A percentile compares a stretch with the other conserved stretches of the same genome.
Evolutionary conservation across 768 basidiomycete species (phyloP).

Genomic region (Cubamyces sp.): DNA sequence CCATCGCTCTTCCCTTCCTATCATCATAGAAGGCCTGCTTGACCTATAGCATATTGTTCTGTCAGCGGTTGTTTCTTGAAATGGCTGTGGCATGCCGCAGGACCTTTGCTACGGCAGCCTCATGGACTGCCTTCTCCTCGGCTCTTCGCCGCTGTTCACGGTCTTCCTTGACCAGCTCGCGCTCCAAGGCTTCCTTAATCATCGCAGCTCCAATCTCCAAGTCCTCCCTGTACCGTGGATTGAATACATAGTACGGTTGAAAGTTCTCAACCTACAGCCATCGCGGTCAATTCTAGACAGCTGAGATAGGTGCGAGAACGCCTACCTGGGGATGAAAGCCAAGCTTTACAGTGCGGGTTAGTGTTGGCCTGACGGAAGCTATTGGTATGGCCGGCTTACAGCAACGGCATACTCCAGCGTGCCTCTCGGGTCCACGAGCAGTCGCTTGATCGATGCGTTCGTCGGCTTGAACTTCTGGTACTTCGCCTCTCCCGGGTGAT

Average conservation of each 20-base stretch:
- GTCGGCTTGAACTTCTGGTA: slow-evolving; percentile 78
- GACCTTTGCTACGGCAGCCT: slow-evolving; percentile 61
- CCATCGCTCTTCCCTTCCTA: slow-evolving; percentile 56
- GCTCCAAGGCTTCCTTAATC: slow-evolving; percentile 61
- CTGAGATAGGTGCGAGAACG: background rate
- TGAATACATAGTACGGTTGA: slow-evolving; percentile 74
- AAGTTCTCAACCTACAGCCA: slow-evolving; percentile 76
- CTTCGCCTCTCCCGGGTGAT: slow-evolving; percentile 73
- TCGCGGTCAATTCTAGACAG: background rate
- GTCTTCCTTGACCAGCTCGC: slow-evolving; percentile 54
- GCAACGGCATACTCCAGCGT: slow-evolving; percentile 80
- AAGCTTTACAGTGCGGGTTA: slow-evolving; percentile 46
- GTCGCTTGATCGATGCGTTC: slow-evolving; percentile 66
- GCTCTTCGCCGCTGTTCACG: slow-evolving; percentile 48
- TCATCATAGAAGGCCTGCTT: slow-evolving; percentile 82
- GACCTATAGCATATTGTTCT: slow-evolving; percentile 53
- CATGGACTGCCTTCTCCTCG: slow-evolving; percentile 60
- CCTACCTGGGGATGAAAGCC: slow-evolving; percentile 74
- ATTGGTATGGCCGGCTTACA: slow-evolving; percentile 44
- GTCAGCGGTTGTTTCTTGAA: background rate
- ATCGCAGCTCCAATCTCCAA: slow-evolving; percentile 67
- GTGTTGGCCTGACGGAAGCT: too few relatives aligned
- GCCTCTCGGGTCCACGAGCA: slow-evolving; percentile 71
- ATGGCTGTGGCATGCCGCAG: background rate
- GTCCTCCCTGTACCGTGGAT: slow-evolving; percentile 53